phyloP scores from a whole-genome alignment of 2,329 filamentous ascomycete genomes.

The Balansia obtecta region DNA sequence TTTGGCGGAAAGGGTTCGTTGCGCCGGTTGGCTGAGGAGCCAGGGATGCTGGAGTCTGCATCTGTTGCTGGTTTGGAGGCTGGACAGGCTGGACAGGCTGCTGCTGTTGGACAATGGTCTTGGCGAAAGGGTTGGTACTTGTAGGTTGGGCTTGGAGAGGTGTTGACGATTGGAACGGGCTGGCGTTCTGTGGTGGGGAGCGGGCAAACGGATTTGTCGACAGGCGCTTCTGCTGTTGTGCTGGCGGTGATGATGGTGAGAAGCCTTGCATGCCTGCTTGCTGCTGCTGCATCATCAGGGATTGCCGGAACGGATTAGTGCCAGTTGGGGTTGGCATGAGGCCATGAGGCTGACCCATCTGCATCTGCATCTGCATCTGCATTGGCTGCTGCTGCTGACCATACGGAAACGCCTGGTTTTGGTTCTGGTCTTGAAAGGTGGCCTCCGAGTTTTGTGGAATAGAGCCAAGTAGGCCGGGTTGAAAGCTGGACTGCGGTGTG shows the following conservation, averaged over 20 bases:
- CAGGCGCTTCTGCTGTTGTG: slow-evolving; percentile 39
- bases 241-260: slow-evolving; percentile 30
- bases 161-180: slow-evolving; percentile 17
- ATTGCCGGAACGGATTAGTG: slow-evolving; percentile 88
- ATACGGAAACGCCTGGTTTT: slow-evolving; percentile 12
- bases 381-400: slow-evolving; percentile 11
- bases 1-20: slow-evolving; percentile 92
- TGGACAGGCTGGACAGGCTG: too few relatives aligned
- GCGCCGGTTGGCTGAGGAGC: slow-evolving; percentile 70
- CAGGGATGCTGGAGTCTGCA: slow-evolving; percentile 29
- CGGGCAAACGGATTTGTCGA: slow-evolving; percentile 85
- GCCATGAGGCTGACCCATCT: slow-evolving; percentile 27
- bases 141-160: slow-evolving; percentile 37
- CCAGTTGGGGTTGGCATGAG: slow-evolving; percentile 32
- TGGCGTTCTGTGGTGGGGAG: slow-evolving; percentile 31
- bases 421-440: slow-evolving; percentile 29
- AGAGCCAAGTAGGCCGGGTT: slow-evolving; percentile 37
- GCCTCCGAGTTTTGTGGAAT: slow-evolving; percentile 46
- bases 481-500: slow-evolving; percentile 49
- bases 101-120: slow-evolving; percentile 23
- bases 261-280: slow-evolving; percentile 35
- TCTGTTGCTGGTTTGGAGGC: slow-evolving; percentile 32
- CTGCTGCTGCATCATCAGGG: slow-evolving; percentile 58
- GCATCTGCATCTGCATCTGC: slow-evolving; percentile 15
- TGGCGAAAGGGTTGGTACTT: slow-evolving; percentile 48